Conservation (phyloP, 139 green algal species). For the Monoraphidium neglectum region DNA sequence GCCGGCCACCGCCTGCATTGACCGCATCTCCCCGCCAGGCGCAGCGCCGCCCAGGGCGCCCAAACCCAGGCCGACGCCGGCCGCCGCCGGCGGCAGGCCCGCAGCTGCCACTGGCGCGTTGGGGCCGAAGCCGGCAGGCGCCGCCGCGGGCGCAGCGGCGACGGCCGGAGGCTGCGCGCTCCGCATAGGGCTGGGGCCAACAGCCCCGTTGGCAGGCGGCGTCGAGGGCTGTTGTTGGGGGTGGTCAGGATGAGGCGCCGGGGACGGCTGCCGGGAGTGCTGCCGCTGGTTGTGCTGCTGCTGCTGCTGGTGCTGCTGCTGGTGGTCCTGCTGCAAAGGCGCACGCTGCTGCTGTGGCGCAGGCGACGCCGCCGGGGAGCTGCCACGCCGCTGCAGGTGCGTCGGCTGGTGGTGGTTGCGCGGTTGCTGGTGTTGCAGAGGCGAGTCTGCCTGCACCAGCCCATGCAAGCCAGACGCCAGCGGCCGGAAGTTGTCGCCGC, state of each 20-base stretch:
- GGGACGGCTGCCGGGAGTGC: background rate
- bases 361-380: too few species aligned
- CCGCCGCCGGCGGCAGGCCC: background rate
- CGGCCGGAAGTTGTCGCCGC: too few species aligned
- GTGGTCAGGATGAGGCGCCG: background rate
- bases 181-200: too few species aligned
- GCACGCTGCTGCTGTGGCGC: background rate
- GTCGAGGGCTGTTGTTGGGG: background rate
- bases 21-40: background rate
- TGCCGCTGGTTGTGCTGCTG: constrained; percentile 4
- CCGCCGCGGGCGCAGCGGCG: background rate
- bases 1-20: constrained; percentile 34
- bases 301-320: constrained; percentile 7
- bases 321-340: background rate
- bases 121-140: background rate
- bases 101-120: constrained; percentile 11
- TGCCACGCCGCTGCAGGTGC: too few species aligned
- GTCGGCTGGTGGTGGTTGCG: too few species aligned
- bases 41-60: too few species aligned
- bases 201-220: background rate
- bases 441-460: too few species aligned
- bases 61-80: background rate
- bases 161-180: too few species aligned
- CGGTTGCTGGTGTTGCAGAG: too few species aligned
- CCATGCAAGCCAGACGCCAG: too few species aligned